Base-by-base conservation (phyloP, 2,329 filamentous ascomycete species). In the Orbilia oligospora region DNA sequence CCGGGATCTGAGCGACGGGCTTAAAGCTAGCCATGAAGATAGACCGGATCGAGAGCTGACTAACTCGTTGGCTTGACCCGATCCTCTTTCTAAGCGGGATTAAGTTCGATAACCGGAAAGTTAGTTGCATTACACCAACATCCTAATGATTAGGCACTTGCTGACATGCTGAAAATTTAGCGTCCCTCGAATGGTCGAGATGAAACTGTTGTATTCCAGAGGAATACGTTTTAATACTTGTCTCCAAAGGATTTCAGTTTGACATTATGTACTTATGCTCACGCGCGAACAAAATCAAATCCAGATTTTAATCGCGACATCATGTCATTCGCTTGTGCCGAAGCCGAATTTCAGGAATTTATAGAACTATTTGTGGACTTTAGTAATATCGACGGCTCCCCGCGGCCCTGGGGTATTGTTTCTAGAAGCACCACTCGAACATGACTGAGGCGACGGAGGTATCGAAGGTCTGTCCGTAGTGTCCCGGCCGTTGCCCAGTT, bases 391-490 rank as follows among this genome's bases (percentile, higher is more conserved):
- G 66, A 58, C 66, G 72, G 58, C 22, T 53, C 33, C 27, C 64
- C 18, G 30, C 18, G 33, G 61, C 73, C 44, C 36, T 48, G 61
- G 56, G 56, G 46, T 58, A 22, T 27, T 41, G 56, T 33, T 77
- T 77, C 73, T 77, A 64, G 73, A 77, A 77, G 53, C 51, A 64
- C 49, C 41, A 18, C 30, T 56, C 30, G 51, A 61, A 61, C 66
- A 46, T 67, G 66, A 71, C 10, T 61, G 58, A 77, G 73, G 67
- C 61, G 44, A 77, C 73, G 73, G 73, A 71, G 73, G 71, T 77
- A 77, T 41, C 64, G 61, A 58, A 48, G 46, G 58, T 48, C 38
- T 63, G 49, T 38, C 56, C 48, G 27, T 49, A 63, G 61, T 46
- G 22, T 70, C 41, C 64, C 63, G 48, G 51, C 67, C 72, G 72